Evolutionary conservation across 257 asterid genomes (phyloP), one percentile per base, ranked within the genome.

Genomic region (Pogostemon cablin): DNA sequence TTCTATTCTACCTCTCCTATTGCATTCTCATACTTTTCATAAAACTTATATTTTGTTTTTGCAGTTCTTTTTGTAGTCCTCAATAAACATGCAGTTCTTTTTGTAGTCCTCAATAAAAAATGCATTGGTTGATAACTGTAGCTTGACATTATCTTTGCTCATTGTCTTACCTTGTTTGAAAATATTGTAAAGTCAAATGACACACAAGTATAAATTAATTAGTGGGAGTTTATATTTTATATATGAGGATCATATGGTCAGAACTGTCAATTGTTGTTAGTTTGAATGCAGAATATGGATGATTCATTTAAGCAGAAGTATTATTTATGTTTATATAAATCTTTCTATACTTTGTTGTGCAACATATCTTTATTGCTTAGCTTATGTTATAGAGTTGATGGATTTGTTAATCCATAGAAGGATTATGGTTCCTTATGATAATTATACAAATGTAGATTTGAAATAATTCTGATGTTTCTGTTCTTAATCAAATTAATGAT

Each of bases 1-100:
- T 48, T 64, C 57, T 64, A 10, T 52, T 63, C n/a, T 63, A 46
- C 56, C 69, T 67, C 62, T 35, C 61, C 39, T 49, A 10, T 73
- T 20, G 8, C 67, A 20, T 41, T 68, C 42, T 60, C 46, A n/a
- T 5, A 10, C 37, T n/a, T 62, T 46, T 10, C 25, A 20, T 9
- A 12, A 4, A 10, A 41, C 10, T 39, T 35, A 7, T 5, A 55
- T 37, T 57, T 9, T 57, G 43, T 66, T 32, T 20, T 17, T 65
- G 53, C 12, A 20, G n/a, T 44, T 59, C 20, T 38, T n/a, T 39
- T 53, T 65, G 35, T 15, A 15, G 15, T 15, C 15, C 15, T 15
- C 15, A 15, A 15, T 15, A 15, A 15, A 15, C 15, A 15, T 15
- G 15, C 15, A 15, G 15, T 15, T 15, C 15, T 15, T 15, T 15